Conservation (phyloP, 208 protist species). For the Trypanosoma brucei region DNA sequence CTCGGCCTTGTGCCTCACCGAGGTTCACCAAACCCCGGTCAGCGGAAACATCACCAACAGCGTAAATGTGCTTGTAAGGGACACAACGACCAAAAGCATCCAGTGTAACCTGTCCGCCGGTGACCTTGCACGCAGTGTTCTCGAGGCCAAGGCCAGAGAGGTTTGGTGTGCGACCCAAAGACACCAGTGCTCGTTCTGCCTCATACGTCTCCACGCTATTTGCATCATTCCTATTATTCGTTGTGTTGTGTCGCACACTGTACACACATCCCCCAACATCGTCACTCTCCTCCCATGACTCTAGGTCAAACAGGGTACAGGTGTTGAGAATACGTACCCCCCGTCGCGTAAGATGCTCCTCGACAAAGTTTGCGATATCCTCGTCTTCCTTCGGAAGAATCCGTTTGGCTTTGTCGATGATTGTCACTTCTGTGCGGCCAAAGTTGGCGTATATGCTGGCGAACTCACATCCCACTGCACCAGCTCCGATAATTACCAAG, state of each 20-base stretch:
- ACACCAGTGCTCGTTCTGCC: constrained; percentile 53
- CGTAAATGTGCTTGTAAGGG: constrained; percentile 74
- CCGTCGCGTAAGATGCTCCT: constrained; percentile 32
- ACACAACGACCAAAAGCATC: constrained; percentile 51
- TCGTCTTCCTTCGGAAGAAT: constrained; percentile 62
- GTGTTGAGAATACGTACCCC: constrained; percentile 52
- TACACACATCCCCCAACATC: constrained; percentile 35
- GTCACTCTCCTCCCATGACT: constrained; percentile 22
- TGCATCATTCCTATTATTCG: background rate
- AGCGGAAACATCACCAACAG: constrained; percentile 46
- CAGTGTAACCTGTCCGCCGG: constrained; percentile 34
- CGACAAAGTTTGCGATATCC: constrained; percentile 49
- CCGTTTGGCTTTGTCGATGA: constrained; percentile 53
- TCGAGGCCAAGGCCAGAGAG: constrained; percentile 45
- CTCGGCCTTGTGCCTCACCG: constrained; percentile 40
- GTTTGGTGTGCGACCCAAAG: constrained; percentile 53
- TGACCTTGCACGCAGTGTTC: constrained; percentile 44
- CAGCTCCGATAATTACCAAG: constrained; percentile 68
- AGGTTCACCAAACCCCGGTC: constrained; percentile 35
- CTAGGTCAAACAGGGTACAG: constrained; percentile 53
- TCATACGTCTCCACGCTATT: constrained; percentile 37
- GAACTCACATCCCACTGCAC: constrained; percentile 67
- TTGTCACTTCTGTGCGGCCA: constrained; percentile 45
- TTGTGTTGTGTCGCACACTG: constrained; percentile 30
- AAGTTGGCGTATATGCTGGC: constrained; percentile 66